Conservation (phyloP, 2,329 filamentous ascomycete species). For the Fusarium humuli region DNA sequence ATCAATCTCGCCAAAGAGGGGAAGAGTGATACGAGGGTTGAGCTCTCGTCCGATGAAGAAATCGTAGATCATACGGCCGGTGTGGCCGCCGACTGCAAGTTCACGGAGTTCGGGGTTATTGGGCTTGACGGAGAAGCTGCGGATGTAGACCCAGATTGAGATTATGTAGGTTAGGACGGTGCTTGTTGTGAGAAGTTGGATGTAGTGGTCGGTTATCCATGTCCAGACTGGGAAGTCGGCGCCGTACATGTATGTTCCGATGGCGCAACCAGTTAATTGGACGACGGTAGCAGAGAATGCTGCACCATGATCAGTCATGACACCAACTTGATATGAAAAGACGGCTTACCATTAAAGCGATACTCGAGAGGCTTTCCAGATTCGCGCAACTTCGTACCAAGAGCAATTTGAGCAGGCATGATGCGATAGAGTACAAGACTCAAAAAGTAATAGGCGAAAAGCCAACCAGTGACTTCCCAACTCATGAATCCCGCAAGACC, state of each 20-base stretch:
- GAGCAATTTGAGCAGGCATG: slow-evolving; percentile 75
- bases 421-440: slow-evolving; percentile 77
- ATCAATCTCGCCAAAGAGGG: slow-evolving; percentile 83
- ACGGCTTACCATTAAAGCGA: slow-evolving; percentile 74
- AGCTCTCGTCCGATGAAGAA: slow-evolving; percentile 97
- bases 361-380: slow-evolving; percentile 78
- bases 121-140: slow-evolving; percentile 80
- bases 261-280: slow-evolving; percentile 73
- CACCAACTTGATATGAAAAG: rapidly evolving
- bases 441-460: slow-evolving; percentile 79
- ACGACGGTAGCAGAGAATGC: slow-evolving; percentile 79
- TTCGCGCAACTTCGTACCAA: slow-evolving; percentile 74
- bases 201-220: slow-evolving; percentile 88
- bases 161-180: slow-evolving; percentile 78
- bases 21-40: slow-evolving; percentile 83
- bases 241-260: slow-evolving; percentile 79
- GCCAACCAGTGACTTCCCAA: slow-evolving; percentile 72
- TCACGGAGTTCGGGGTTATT: slow-evolving; percentile 77
- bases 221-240: slow-evolving; percentile 87
- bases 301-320: slow-evolving; percentile 47
- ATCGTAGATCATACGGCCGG: slow-evolving; percentile 87
- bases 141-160: slow-evolving; percentile 80
- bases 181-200: slow-evolving; percentile 85
- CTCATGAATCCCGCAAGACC: slow-evolving; percentile 76
- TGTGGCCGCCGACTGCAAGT: slow-evolving; percentile 81